Percentiles rank a stretch among this genome's conserved stretches.
phyloP scores from a whole-genome alignment of 441 rosid species.

The Corymbia calophylla region DNA sequence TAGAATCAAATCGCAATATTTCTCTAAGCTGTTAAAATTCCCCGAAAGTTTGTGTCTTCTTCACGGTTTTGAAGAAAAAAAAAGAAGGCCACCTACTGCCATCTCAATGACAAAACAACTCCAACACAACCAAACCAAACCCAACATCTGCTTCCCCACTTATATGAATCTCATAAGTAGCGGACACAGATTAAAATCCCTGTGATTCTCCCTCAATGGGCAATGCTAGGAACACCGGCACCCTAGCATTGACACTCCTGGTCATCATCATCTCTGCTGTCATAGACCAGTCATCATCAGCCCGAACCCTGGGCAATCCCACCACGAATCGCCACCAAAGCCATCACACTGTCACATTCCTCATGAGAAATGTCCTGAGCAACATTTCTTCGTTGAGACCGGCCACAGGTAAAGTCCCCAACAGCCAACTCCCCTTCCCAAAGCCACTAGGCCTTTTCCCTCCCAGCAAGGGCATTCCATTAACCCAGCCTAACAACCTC shows the following conservation, averaged over 20 bases:
- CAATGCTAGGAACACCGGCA: conserved; percentile 9
- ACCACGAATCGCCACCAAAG: background rate
- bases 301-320: conserved; percentile 27
- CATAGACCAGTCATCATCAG: conserved; percentile 16
- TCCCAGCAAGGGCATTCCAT: conserved; percentile 38
- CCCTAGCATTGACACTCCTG: background rate
- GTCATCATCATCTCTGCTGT: conserved; percentile 2
- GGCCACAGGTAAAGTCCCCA: conserved; percentile 11
- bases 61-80: background rate
- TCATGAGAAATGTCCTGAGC: conserved; percentile 36
- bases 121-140: background rate
- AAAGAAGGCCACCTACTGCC: background rate
- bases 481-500: conserved; percentile 19
- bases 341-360: conserved; percentile 25
- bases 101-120: background rate
- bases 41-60: background rate
- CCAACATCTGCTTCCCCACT: background rate
- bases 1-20: background rate
- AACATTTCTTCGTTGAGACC: conserved; percentile 17
- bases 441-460: conserved; percentile 49
- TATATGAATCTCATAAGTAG: background rate
- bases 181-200: background rate
- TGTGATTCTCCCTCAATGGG: background rate
- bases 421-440: conserved; percentile 31
- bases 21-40: background rate